A percentile compares a stretch with the other conserved stretches of the same genome.
Evolutionary conservation across 768 basidiomycete genomes (phyloP).

Genomic region (Xerocomellus dryophilus): DNA sequence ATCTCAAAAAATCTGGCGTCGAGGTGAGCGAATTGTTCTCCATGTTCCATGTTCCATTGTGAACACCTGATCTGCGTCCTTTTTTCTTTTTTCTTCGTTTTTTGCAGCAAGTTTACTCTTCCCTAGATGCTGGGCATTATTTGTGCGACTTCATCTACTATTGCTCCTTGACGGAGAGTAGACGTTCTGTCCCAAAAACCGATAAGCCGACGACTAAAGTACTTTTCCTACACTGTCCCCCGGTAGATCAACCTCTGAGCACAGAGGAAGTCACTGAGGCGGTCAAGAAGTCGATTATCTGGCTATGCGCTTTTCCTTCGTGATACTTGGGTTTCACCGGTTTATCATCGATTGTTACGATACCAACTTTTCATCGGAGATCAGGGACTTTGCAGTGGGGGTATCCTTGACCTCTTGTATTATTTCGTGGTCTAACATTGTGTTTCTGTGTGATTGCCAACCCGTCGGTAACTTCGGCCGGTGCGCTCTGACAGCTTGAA

Average conservation of each 20-base stretch:
- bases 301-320: constrained; percentile 42
- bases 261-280: constrained; percentile 68
- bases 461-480: constrained; percentile 19
- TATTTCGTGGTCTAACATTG: not conserved
- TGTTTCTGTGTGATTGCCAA: not conserved
- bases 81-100: not conserved
- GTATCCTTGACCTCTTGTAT: constrained; percentile 5
- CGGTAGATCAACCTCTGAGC: constrained; percentile 58
- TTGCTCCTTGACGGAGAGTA: constrained; percentile 68
- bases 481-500: not conserved
- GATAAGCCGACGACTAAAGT: constrained; percentile 42
- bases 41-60: not conserved
- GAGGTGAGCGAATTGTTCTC: constrained; percentile 26
- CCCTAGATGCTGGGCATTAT: constrained; percentile 75
- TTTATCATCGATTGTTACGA: constrained; percentile 2
- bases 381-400: constrained; percentile 27
- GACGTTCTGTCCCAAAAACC: constrained; percentile 37
- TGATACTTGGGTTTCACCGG: constrained; percentile 8
- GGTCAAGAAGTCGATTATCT: constrained; percentile 57
- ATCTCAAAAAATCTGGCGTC: constrained; percentile 32
- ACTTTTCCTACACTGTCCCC: constrained; percentile 70
- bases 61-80: constrained; percentile 3
- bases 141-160: constrained; percentile 77
- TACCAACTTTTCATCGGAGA: constrained; percentile 15
- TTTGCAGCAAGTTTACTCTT: constrained; percentile 61